These are phyloP conservation scores for Aspergillus awamori DNA, from an alignment of 2,329 filamentous ascomycete species.

Conservation along the genomic window DNA sequence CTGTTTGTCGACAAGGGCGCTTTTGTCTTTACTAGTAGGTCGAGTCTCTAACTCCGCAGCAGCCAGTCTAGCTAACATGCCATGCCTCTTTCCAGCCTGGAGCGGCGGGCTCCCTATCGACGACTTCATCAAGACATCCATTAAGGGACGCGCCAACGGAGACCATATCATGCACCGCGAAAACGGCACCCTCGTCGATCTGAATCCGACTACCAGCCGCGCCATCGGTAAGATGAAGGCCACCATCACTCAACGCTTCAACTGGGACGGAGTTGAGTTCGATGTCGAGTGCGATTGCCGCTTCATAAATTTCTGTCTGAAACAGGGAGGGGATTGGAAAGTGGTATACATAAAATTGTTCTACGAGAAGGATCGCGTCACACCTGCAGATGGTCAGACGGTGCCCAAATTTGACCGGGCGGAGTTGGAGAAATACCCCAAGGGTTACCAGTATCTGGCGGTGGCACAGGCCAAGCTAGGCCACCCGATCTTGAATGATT, in stretches of 20 bases:
- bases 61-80: background rate
- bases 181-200: slow-evolving; percentile 4
- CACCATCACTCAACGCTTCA: slow-evolving; percentile 7
- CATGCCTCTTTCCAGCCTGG: background rate
- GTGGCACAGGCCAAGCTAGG: background rate
- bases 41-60: background rate
- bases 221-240: slow-evolving; percentile 7
- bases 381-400: background rate
- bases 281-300: slow-evolving; percentile 8
- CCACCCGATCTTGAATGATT: background rate
- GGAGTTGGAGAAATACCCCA: background rate
- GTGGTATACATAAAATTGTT: slow-evolving; percentile 3
- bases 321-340: background rate
- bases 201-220: background rate
- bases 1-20: background rate
- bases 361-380: slow-evolving; percentile 4
- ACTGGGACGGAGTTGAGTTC: background rate
- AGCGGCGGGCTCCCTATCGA: slow-evolving; percentile 4
- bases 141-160: slow-evolving; percentile 1
- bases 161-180: slow-evolving; percentile 9
- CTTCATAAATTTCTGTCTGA: slow-evolving; percentile 7
- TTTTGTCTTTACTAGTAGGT: slow-evolving; percentile 7
- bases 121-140: background rate
- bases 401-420: background rate
- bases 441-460: slow-evolving; percentile 2